A percentile compares a stretch with the other conserved stretches of the same genome.
Evolutionary conservation across 225 moss, liverwort and hornwort genomes (phyloP).

Genomic region (Physcomitrellopsis africana): DNA sequence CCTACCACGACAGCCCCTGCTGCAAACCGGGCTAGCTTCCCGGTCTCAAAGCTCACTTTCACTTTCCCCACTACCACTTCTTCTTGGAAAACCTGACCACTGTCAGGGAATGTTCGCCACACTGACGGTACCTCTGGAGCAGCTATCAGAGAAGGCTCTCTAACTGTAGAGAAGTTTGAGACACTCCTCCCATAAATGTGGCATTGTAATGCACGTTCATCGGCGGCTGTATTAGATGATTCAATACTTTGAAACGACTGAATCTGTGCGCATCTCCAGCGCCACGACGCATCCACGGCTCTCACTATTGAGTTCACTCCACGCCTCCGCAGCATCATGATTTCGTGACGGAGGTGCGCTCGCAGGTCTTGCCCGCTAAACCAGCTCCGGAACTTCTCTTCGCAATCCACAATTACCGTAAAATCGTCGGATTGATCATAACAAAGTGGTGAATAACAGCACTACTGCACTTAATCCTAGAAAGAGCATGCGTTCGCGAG

Average conservation of each 20-base stretch:
- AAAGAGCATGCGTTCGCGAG: too few species aligned
- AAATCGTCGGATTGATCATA: too few species aligned
- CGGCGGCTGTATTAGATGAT: not conserved
- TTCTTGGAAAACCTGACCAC: conserved; percentile 75
- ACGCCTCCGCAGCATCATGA: conserved; percentile 46
- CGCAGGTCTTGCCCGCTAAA: not conserved
- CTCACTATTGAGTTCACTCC: conserved; percentile 35
- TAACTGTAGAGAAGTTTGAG: conserved; percentile 22
- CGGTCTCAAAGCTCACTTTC: conserved; percentile 82
- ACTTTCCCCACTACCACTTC: conserved; percentile 54
- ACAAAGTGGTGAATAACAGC: too few species aligned
- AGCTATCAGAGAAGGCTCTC: conserved; percentile 36
- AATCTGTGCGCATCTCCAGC: conserved; percentile 5
- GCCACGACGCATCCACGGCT: conserved; percentile 31
- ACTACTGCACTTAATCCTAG: too few species aligned
- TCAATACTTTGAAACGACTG: conserved; percentile 5
- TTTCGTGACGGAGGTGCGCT: not conserved
- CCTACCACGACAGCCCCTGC: conserved; percentile 88
- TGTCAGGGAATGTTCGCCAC: conserved; percentile 83
- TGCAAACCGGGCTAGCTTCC: conserved; percentile 92
- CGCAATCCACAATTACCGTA: not conserved
- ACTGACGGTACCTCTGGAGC: conserved; percentile 59
- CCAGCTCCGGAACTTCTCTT: not conserved
- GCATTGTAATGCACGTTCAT: conserved; percentile 11
- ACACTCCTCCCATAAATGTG: conserved; percentile 20